Conservation (phyloP, 306 rosid species). For the Cucurbita pepo region DNA sequence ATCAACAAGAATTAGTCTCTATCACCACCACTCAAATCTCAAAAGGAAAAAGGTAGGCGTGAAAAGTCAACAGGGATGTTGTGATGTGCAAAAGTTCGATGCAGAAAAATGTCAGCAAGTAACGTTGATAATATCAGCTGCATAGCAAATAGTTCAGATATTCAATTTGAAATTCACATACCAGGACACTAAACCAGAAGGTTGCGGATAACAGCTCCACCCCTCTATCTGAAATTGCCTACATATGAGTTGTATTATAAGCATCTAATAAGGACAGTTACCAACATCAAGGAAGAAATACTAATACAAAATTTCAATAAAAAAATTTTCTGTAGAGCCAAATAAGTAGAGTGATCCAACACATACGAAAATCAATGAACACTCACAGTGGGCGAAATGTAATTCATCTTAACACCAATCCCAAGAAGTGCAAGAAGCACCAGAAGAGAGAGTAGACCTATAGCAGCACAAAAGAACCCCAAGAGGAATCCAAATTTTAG, state of each 20-base stretch:
- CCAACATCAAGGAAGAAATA: background rate
- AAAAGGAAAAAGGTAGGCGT: background rate
- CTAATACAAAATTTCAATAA: background rate
- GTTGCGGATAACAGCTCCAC: conserved; percentile 74
- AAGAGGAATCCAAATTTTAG: background rate
- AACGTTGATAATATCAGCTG: background rate
- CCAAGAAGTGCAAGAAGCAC: conserved; percentile 51
- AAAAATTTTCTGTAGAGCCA: background rate
- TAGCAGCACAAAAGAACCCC: background rate
- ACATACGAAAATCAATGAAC: conserved; percentile 6
- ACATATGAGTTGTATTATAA: conserved; percentile 1
- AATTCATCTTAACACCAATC: conserved; percentile 35
- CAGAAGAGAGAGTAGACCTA: conserved; percentile 54
- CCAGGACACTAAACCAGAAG: conserved; percentile 60
- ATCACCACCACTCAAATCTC: background rate
- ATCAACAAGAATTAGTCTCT: background rate
- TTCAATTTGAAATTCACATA: conserved; percentile 22
- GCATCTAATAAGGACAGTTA: background rate
- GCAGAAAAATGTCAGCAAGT: background rate
- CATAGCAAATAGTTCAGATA: conserved; percentile 1
- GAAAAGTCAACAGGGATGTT: background rate
- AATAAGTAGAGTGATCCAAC: background rate
- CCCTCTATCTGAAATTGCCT: conserved; percentile 70
- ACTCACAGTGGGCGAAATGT: conserved; percentile 62
- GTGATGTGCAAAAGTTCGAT: background rate